phyloP scores from a whole-genome alignment of 345 rosid species.

The Salix brachista region DNA sequence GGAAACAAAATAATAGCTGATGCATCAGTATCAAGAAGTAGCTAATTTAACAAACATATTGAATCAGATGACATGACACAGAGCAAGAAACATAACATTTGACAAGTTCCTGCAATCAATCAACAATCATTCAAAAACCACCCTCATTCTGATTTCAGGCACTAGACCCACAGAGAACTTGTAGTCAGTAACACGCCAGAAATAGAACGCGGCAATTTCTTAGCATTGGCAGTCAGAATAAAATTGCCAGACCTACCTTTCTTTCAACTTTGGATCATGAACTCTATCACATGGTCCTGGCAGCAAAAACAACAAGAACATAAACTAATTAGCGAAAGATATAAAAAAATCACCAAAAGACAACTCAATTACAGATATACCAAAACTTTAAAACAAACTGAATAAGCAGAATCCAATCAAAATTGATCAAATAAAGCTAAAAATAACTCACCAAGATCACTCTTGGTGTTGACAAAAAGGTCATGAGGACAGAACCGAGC shows the following conservation, averaged over 20 bases:
- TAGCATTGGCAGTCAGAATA: neutral
- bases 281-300: slow-evolving; percentile 86
- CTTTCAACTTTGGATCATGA: slow-evolving; percentile 93
- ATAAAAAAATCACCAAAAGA: neutral
- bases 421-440: neutral
- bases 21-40: neutral
- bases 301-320: slow-evolving; percentile 15
- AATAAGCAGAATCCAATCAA: neutral
- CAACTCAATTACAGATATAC: neutral
- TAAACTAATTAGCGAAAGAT: neutral
- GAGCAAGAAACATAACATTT: neutral
- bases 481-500: slow-evolving; percentile 98
- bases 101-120: neutral
- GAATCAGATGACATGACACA: neutral
- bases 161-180: neutral
- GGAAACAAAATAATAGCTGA: neutral
- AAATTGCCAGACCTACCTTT: slow-evolving; percentile 49
- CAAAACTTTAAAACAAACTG: neutral
- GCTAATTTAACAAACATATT: neutral
- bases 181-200: neutral
- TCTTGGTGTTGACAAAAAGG: slow-evolving; percentile 92
- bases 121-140: neutral
- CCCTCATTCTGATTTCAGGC: neutral
- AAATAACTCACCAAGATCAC: slow-evolving; percentile 78
- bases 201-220: neutral